A percentile compares a stretch with the other conserved stretches of the same genome.
phyloP scores from a whole-genome alignment of 108 stramenopile genomes.

The Chaetoceros muelleri region DNA sequence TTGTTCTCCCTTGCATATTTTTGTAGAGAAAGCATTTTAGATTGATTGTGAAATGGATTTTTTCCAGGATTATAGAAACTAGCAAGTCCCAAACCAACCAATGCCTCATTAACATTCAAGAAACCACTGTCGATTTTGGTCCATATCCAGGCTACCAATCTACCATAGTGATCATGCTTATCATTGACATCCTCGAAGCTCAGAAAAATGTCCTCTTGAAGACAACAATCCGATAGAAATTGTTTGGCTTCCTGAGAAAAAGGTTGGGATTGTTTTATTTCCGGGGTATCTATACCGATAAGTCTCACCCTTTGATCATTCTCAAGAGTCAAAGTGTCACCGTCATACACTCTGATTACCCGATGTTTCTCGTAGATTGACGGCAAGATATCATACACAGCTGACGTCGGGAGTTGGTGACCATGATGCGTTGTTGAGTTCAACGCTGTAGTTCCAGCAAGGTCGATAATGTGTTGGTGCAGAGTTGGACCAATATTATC shows the following conservation, averaged over 20 bases:
- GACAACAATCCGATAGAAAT: constrained; percentile 46
- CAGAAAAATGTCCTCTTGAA: constrained; percentile 44
- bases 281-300: constrained; percentile 72
- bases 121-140: constrained; percentile 20
- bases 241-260: constrained; percentile 72
- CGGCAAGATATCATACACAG: constrained; percentile 42
- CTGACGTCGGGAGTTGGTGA: neutral
- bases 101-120: constrained; percentile 69
- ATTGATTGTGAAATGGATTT: constrained; percentile 35
- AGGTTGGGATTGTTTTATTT: constrained; percentile 64
- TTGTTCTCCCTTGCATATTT: constrained; percentile 25
- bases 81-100: constrained; percentile 54
- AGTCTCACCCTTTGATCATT: constrained; percentile 54
- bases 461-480: neutral
- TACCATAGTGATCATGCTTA: constrained; percentile 63
- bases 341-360: constrained; percentile 65
- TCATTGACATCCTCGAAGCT: constrained; percentile 20
- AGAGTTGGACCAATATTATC: neutral
- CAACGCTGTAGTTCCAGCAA: too few species aligned
- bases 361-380: constrained; percentile 31
- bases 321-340: constrained; percentile 60
- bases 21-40: constrained; percentile 48
- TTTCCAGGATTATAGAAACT: constrained; percentile 37
- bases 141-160: constrained; percentile 51
- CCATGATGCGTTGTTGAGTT: too few species aligned